Base-by-base conservation (phyloP, 2,329 filamentous ascomycete species). In the Diaporthe vexans region DNA sequence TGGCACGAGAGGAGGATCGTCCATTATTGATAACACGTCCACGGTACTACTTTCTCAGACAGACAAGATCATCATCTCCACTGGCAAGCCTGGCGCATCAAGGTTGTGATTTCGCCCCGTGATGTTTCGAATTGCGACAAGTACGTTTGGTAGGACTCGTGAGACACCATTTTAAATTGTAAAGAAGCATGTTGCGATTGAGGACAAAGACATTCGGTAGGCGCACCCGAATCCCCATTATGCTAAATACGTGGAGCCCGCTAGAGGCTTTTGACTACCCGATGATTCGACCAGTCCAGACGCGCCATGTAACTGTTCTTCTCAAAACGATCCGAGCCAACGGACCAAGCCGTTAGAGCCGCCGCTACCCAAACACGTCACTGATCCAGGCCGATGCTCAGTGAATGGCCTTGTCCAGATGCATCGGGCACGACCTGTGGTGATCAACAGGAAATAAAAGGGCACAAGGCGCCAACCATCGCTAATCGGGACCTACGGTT, bases 241-340 rank as follows among this genome's bases (percentile, higher is more conserved):
- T 67, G 46, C 46, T 67, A 67, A 67, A 67, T 10, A 17, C 26
- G 13, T 24, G 46, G 61, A 37, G 63, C 63, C 63, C 63, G n/a
- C 63, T 68, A 68, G 61, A 68, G 33, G 17, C 4, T n/a, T 21
- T n/a, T 10, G 40, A 68, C n/a, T 8, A 54, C 48, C 15, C n/a
- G n/a, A 54, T 54, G 63, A 54, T 54, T 68, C 33, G 48, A 52
- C 63, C 8, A n/a, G 13, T 24, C 48, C 13, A 40, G 48, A 68
- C 26, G 63, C 63, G 63, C 63, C 46, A 68, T 40, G 63, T 54
- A 37, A 54, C 63, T 68, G 26, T 52, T 51, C n/a, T 17, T 11
- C 26, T 35, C 6, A 21, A 21, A 24, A 37, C 46, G 11, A 21
- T 52, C 29, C 29, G 46, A 67, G 29, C 61, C 21, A 67, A 11